phyloP scores from a whole-genome alignment of 2,329 filamentous ascomycete genomes.

The Cladorrhinum sp. region DNA sequence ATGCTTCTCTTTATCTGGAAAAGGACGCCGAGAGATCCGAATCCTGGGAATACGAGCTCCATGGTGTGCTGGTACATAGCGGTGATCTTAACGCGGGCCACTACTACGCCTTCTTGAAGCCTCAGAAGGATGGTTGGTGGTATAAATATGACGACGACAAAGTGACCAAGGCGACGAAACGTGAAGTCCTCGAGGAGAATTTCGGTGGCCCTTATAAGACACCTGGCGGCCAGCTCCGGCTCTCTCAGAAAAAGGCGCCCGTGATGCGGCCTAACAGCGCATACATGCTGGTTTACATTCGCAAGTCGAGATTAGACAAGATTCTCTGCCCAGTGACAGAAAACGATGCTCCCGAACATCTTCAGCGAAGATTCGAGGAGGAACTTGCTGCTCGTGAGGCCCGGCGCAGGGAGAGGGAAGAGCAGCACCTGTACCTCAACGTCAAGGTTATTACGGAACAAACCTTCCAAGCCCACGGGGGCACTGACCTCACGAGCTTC shows the following conservation, averaged over 20 bases:
- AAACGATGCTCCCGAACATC: constrained; percentile 76
- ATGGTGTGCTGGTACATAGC: constrained; percentile 93
- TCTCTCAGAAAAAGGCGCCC: constrained; percentile 54
- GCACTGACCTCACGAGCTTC: constrained; percentile 75
- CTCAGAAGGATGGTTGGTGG: constrained; percentile 87
- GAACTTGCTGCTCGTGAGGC: constrained; percentile 75
- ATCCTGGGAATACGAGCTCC: constrained; percentile 85
- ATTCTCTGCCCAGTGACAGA: constrained; percentile 75
- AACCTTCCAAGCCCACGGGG: constrained; percentile 76
- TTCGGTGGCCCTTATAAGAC: constrained; percentile 81
- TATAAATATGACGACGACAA: constrained; percentile 98
- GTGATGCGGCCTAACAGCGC: constrained; percentile 74
- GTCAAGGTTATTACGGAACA: constrained; percentile 78
- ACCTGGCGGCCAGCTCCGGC: constrained; percentile 46
- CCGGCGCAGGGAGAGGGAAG: constrained; percentile 82
- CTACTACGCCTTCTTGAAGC: constrained; percentile 97
- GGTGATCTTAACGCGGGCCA: constrained; percentile 96
- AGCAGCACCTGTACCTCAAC: constrained; percentile 88
- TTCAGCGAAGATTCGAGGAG: constrained; percentile 78
- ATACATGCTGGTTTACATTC: constrained; percentile 98
- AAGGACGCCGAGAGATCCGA: constrained; percentile 84
- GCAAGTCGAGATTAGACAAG: constrained; percentile 78
- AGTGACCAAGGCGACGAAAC: constrained; percentile 87
- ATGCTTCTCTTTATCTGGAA: constrained; percentile 82
- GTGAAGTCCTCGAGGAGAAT: constrained; percentile 93